phyloP scores from a whole-genome alignment of 768 basidiomycete genomes.

The Coprinopsis sp. region DNA sequence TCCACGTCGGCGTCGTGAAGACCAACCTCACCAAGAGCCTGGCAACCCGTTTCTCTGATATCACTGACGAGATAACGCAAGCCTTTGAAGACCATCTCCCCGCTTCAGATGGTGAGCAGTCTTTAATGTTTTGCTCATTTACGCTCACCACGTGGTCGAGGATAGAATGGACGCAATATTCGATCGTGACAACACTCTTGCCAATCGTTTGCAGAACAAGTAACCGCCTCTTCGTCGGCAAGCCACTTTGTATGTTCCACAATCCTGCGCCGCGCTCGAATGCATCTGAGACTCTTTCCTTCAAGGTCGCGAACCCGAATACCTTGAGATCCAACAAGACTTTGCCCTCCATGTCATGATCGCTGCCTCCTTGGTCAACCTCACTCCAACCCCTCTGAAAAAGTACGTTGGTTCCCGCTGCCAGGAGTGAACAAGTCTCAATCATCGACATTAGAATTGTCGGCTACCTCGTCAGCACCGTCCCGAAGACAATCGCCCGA shows the following conservation, averaged over 20 bases:
- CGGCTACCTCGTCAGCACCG: background rate
- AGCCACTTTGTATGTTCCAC: constrained; percentile 18
- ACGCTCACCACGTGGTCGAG: background rate
- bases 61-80: constrained; percentile 43
- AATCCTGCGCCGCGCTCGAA: background rate
- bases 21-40: background rate
- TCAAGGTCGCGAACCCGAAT: constrained; percentile 19
- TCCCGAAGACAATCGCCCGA: constrained; percentile 4
- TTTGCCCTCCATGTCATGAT: constrained; percentile 16
- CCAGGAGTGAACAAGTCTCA: background rate
- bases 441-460: background rate
- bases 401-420: constrained; percentile 13
- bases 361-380: constrained; percentile 13
- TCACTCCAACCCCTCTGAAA: constrained; percentile 15
- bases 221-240: constrained; percentile 20
- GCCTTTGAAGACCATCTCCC: constrained; percentile 39
- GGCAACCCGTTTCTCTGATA: constrained; percentile 22
- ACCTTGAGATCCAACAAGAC: constrained; percentile 13
- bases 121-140: background rate
- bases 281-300: background rate
- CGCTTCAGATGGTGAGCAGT: constrained; percentile 5
- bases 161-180: constrained; percentile 34
- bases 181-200: constrained; percentile 15
- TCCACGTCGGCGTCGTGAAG: background rate
- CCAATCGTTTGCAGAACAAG: constrained; percentile 16